These are phyloP conservation scores for Spongiforma sp. DNA, from an alignment of 1,284 basidiomycete genomes.

Conservation along the genomic window DNA sequence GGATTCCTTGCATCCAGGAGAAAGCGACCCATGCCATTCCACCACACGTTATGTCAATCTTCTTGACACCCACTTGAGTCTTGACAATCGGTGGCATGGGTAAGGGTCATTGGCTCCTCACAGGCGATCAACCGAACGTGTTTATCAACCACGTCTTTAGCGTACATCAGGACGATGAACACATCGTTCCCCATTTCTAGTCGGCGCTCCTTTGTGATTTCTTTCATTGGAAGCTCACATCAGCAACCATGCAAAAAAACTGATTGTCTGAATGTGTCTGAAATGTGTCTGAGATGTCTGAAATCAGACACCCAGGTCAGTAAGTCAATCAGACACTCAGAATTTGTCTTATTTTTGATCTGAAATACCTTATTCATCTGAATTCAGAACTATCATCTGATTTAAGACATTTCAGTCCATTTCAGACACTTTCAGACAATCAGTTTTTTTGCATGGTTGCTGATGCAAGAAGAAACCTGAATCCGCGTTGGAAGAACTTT, in stretches of 20 bases:
- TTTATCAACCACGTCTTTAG: slow-evolving; percentile 1
- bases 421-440: too few relatives aligned
- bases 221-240: not conserved
- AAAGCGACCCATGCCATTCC: slow-evolving; percentile 21
- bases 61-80: slow-evolving; percentile 2
- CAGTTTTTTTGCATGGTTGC: too few relatives aligned
- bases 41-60: slow-evolving; percentile 20
- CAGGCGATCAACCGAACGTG: slow-evolving; percentile 3
- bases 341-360: too few relatives aligned
- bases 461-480: not conserved
- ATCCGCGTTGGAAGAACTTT: not conserved
- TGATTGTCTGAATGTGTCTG: too few relatives aligned
- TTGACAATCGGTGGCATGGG: slow-evolving; percentile 6
- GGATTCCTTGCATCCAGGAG: slow-evolving; percentile 12
- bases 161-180: slow-evolving; percentile 8
- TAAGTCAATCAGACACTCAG: too few relatives aligned
- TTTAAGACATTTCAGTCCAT: too few relatives aligned
- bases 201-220: not conserved
- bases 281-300: too few relatives aligned
- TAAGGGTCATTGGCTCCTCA: slow-evolving; percentile 7
- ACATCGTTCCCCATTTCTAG: slow-evolving; percentile 2
- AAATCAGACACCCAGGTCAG: too few relatives aligned
- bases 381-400: too few relatives aligned
- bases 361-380: too few relatives aligned
- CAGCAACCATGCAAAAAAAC: too few relatives aligned